Evolutionary conservation across 306 rosid species (phyloP), one percentile per base, ranked within the genome.

Genomic region (Trichosanthes truncata): DNA sequence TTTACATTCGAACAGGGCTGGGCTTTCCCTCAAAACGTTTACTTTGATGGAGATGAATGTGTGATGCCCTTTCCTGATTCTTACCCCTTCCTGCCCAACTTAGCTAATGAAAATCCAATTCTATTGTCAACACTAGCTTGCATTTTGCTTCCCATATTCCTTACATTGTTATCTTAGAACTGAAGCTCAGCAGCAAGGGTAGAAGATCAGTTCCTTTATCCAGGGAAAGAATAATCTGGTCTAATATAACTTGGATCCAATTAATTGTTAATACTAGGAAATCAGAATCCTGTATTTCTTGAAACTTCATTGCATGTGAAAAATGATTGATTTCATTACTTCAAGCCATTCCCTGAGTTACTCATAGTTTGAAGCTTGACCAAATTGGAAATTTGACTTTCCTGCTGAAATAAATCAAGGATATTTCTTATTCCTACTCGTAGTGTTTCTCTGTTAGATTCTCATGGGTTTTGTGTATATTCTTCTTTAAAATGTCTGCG

Each of bases 31-130:
- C 88, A 94, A 82, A 90, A 85, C 67, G 89, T 93, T 43, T 91
- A 90, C 87, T 93, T 93, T 82, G 90, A 93, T 77, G 98, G 98
- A 25, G 96, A 93, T 33, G 98, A 93, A 83, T 93, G 98, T 18
- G 89, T 88, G 97, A 77, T 93, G 23, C 98, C 97, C 35, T 92
- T 90, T 65, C 97, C 97, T 8, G 94, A 94, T 69, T 74, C 89
- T 36, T 94, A 89, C 87, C 98, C 98, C 66, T 82, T 77, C 81
- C 86, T 94, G 63, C 96, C 98, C 53, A 94, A 90, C 87, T 89
- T 92, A 33, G 90, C 89, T 77, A 25, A 66, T 81, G 72, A 40
- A 29, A 23, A 48, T 83, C 83, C 51, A 33, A 35, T 26, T 79
- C 80, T 60, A 43, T 84, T 83, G 41, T 52, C 3, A 43, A 73